Base-by-base conservation (phyloP, 306 rosid genomes). In the Adenanthera pavonina region DNA sequence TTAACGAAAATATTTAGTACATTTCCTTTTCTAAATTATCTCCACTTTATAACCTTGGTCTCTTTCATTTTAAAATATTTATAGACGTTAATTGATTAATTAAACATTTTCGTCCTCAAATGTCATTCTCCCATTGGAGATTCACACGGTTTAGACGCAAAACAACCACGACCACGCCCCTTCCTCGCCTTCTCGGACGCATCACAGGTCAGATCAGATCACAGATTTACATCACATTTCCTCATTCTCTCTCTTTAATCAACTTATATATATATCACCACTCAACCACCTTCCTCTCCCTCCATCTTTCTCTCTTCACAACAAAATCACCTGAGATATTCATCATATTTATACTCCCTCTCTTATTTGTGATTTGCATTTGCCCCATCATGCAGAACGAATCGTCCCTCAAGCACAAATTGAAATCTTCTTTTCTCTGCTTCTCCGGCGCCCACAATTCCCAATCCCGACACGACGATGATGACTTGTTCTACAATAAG, bases 351-450 rank as follows among this genome's bases (percentile, higher is more conserved):
- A 40, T 40, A 40, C 6, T 40, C 52, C 52, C 1, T 11, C 7
- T 30, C 43, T 62, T 12, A 5, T 30, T 34, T 62, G 15, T 33
- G n/a, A 2, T 13, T 10, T 57, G 33, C 10, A 19, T 25, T 34
- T 60, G 14, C 16, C 30, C 7, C 5, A 74, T 14, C 12, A 81
- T 84, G 84, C 65, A 76, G 0, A 67, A 52, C 43, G 80, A 51
- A 6, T 66, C 57, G 0, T 74, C 90, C 1, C n/a, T 87, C 4
- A 76, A 10, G 35, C 72, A 81, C 15, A 87, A 43, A 3, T 30
- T 84, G 1, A 87, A 76, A 84, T 77, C 81, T 20, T 84, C 88
- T 2, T 41, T 87, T 0, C 82, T 86, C 8, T 87, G 88, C 33
- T 84, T 87, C 49, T 10, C 78, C 4, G 72, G 84, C 11, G 8